phyloP scores from a whole-genome alignment of 257 asterid genomes.

The Vinca minor region DNA sequence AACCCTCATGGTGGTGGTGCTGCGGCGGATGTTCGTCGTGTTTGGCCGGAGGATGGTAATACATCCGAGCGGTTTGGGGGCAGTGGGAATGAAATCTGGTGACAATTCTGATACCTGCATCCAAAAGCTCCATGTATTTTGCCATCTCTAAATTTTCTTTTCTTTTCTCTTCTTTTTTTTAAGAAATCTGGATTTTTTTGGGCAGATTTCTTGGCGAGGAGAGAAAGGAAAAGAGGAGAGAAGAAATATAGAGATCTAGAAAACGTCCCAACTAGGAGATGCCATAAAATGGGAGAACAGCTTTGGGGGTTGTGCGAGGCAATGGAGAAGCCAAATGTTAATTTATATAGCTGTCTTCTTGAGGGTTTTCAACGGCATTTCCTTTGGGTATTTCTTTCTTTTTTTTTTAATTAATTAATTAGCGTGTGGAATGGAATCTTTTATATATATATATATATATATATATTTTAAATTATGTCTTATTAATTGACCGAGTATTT shows the following conservation, averaged over 20 bases:
- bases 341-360: neutral
- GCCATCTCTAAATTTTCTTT: slow-evolving; percentile 18
- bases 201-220: neutral
- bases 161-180: neutral
- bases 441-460: too few relatives aligned
- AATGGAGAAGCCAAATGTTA: neutral
- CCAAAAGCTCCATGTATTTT: slow-evolving; percentile 31
- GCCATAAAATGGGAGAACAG: slow-evolving; percentile 12
- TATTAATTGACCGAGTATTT: too few relatives aligned
- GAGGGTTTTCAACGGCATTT: neutral
- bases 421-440: neutral
- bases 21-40: slow-evolving; percentile 5
- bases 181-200: neutral
- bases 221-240: neutral
- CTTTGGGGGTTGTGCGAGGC: slow-evolving; percentile 10
- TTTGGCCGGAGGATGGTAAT: slow-evolving; percentile 37
- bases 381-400: too few relatives aligned
- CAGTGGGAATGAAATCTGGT: slow-evolving; percentile 43
- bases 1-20: neutral
- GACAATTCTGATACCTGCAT: slow-evolving; percentile 29
- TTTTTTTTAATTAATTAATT: neutral
- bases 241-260: slow-evolving; percentile 1
- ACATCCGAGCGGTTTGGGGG: slow-evolving; percentile 37
- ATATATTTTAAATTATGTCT: slow-evolving; percentile 4
- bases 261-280: slow-evolving; percentile 26